Evolutionary conservation across 2,329 filamentous ascomycete genomes (phyloP).

Genomic region (Pseudogymnoascus destructans): DNA sequence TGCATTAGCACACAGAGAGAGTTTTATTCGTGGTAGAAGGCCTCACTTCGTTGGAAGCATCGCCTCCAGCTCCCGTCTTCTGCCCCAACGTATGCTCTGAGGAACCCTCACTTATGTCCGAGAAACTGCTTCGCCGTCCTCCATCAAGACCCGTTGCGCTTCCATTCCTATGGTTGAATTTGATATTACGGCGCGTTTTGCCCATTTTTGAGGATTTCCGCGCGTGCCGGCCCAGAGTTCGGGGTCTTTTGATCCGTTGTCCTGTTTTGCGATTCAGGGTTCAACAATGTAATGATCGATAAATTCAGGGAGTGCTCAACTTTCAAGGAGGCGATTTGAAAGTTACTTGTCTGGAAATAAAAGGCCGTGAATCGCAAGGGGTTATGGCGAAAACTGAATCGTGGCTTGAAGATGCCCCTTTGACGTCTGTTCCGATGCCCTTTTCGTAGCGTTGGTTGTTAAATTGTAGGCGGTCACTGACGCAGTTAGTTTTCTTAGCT

Average conservation of each 20-base stretch:
- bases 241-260: slow-evolving; percentile 1
- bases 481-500: slow-evolving; percentile 9
- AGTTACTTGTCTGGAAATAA: not conserved
- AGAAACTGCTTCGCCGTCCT: slow-evolving; percentile 52
- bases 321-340: not conserved
- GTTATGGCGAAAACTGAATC: not conserved
- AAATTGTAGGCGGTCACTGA: slow-evolving; percentile 7
- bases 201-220: slow-evolving; percentile 25
- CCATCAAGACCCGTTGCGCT: slow-evolving; percentile 23
- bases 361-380: not conserved
- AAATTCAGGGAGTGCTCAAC: not conserved
- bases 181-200: slow-evolving; percentile 39
- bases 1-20: slow-evolving; percentile 16
- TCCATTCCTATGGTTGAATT: slow-evolving; percentile 32
- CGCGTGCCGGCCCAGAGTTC: slow-evolving; percentile 11
- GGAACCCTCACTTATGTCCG: slow-evolving; percentile 51
- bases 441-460: slow-evolving; percentile 3
- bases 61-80: slow-evolving; percentile 21
- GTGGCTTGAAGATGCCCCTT: slow-evolving; percentile 6
- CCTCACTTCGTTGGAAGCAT: slow-evolving; percentile 31
- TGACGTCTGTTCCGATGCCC: slow-evolving; percentile 3
- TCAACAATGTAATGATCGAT: not conserved
- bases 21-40: not conserved
- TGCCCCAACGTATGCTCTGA: slow-evolving; percentile 28
- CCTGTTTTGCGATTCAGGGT: not conserved